These are phyloP conservation scores for Grosmannia serpens DNA, from an alignment of 2,329 filamentous ascomycete genomes.

Conservation along the genomic window DNA sequence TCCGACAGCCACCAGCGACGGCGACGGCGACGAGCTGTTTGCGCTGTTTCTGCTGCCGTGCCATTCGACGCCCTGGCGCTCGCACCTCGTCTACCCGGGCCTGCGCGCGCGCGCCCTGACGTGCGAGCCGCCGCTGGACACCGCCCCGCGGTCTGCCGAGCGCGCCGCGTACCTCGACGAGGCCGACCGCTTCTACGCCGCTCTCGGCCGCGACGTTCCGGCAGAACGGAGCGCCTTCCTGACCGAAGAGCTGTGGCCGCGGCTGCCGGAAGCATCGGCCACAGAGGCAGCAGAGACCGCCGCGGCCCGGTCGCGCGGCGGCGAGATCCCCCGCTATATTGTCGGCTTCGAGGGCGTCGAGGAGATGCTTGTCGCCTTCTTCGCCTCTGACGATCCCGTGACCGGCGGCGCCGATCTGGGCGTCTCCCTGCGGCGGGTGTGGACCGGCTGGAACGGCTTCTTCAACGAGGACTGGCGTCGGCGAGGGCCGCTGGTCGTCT, in stretches of 20 bases:
- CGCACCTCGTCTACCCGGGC: constrained; percentile 63
- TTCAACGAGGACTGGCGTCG: constrained; percentile 52
- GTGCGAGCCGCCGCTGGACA: constrained; percentile 77
- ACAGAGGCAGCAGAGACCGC: background rate
- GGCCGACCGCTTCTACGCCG: constrained; percentile 81
- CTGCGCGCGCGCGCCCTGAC: constrained; percentile 75
- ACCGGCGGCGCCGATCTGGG: constrained; percentile 26
- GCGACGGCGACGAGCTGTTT: constrained; percentile 37
- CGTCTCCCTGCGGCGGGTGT: constrained; percentile 34
- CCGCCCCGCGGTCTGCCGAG: constrained; percentile 44
- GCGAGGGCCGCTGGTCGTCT: constrained; percentile 45
- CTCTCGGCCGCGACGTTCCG: constrained; percentile 20
- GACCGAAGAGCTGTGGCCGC: constrained; percentile 36
- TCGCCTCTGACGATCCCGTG: constrained; percentile 13
- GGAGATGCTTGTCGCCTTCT: constrained; percentile 32
- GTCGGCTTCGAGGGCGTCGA: constrained; percentile 51
- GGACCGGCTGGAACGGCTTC: constrained; percentile 47
- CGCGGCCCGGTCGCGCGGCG: constrained; percentile 5
- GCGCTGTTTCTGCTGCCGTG: constrained; percentile 88
- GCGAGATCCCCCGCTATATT: constrained; percentile 42
- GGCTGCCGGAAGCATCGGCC: background rate
- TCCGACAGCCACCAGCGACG: constrained; percentile 5
- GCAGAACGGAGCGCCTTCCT: constrained; percentile 35
- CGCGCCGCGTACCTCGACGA: constrained; percentile 70
- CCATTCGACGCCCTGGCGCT: constrained; percentile 92